A percentile compares a stretch with the other conserved stretches of the same genome.
phyloP scores from a whole-genome alignment of 208 protist genomes.

The Acanthamoeba lenticulata region DNA sequence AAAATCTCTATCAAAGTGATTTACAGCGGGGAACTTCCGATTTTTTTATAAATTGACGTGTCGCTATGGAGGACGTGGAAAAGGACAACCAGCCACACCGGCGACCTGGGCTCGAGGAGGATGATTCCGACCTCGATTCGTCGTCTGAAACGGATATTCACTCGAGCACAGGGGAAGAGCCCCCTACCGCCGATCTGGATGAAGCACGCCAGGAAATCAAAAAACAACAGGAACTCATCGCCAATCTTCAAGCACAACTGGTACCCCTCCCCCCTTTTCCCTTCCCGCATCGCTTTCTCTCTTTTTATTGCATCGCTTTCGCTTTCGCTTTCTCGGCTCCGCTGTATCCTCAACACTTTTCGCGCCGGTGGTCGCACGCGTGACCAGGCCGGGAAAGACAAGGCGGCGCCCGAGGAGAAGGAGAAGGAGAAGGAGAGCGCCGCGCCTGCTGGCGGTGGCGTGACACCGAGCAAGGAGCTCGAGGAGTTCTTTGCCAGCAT shows the following conservation, averaged over 20 bases:
- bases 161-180: not conserved
- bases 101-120: not conserved
- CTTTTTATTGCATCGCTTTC: not conserved
- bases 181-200: not conserved
- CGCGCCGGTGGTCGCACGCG: too few relatives aligned
- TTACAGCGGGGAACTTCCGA: too few relatives aligned
- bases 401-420: not conserved
- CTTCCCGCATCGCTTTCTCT: not conserved
- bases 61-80: not conserved
- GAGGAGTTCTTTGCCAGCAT: conserved; percentile 24
- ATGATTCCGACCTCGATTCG: not conserved
- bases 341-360: too few relatives aligned
- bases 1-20: too few relatives aligned
- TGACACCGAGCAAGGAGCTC: not conserved
- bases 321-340: not conserved
- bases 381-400: not conserved
- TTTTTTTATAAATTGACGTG: not conserved
- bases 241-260: not conserved
- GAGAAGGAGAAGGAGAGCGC: not conserved
- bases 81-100: not conserved
- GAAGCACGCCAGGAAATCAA: not conserved
- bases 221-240: not conserved
- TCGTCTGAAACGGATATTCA: not conserved
- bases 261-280: not conserved
- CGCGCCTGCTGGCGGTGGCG: not conserved